Evolutionary conservation across 179 eudicot genomes (phyloP), one percentile per base, ranked within the genome.

Genomic region (Beta lomatogona): DNA sequence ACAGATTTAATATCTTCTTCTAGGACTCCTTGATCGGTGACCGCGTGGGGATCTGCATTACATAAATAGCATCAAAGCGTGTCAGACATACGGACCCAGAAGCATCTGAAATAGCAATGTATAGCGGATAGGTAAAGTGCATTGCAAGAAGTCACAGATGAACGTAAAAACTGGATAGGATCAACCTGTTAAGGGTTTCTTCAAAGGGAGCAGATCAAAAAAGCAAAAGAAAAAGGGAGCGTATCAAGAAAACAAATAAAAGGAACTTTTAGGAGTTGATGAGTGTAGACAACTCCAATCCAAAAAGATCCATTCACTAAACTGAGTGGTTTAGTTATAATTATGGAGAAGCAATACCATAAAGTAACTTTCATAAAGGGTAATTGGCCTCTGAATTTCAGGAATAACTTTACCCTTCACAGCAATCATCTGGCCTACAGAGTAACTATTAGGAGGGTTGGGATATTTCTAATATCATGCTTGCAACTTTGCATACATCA

Each of bases 21-120:
- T 82, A 36, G 95, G 97, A 84, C 97, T 93, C 86, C 93, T 91
- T 31, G 95, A 93, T 53, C 91, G 92, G 73, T 73, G 92, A 0
- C 91, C 91, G 2, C 88, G 91, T 53, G 97, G 94, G 75, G 93
- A 91, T 80, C 97, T 93, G 91, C 84, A 46, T 59, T 31, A 58
- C 61, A 60, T 53, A 1, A 68, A 31, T 2, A 68, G 52, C 3
- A 28, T 12, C 1, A 9, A 22, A 28, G 9, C 2, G 28, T 9
- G 64, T 55, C 44, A 54, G n/a, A 9, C 16, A 25, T 2, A 7
- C 25, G 19, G 45, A 73, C 8, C 21, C 76, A 53, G 25, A 73
- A 73, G 44, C 46, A 25, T 73, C 48, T 36, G 15, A 0, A 41
- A 67, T 36, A 67, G n/a, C 16, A 15, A 11, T 31, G 36, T 28